These are phyloP conservation scores for Isoetes taiwanensis DNA, from an alignment of 75 land plant species.

Conservation along the genomic window DNA sequence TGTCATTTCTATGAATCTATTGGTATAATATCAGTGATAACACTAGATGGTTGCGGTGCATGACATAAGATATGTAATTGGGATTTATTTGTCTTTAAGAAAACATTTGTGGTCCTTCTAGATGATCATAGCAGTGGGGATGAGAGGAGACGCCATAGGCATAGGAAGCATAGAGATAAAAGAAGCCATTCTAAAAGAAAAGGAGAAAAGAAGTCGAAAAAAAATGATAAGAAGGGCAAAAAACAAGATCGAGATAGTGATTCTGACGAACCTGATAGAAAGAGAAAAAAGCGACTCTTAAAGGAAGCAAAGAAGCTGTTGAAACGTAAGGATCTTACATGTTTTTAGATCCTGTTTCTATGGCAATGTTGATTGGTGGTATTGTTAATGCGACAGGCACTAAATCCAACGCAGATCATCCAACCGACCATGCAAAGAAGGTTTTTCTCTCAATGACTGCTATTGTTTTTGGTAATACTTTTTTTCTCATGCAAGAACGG, in stretches of 20 bases:
- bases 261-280: constrained; percentile 15
- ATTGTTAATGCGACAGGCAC: neutral
- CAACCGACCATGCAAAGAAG: no score
- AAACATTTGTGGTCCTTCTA: no score
- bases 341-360: neutral
- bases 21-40: no score
- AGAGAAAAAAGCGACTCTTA: constrained; percentile 20
- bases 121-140: neutral
- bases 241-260: neutral
- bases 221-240: no score
- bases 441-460: no score
- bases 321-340: constrained; percentile 9
- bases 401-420: no score
- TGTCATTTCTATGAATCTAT: no score
- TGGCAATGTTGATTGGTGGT: neutral
- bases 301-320: constrained; percentile 27
- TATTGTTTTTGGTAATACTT: neutral
- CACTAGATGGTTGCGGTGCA: no score
- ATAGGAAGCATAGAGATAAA: neutral
- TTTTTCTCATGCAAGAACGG: neutral
- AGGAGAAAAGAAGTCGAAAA: neutral
- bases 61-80: no score
- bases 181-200: neutral
- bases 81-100: no score
- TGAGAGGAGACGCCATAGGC: neutral